Percentiles rank a stretch among this genome's conserved stretches.
phyloP scores from a whole-genome alignment of 805 yeast genomes.

The Candida sphagnicola region DNA sequence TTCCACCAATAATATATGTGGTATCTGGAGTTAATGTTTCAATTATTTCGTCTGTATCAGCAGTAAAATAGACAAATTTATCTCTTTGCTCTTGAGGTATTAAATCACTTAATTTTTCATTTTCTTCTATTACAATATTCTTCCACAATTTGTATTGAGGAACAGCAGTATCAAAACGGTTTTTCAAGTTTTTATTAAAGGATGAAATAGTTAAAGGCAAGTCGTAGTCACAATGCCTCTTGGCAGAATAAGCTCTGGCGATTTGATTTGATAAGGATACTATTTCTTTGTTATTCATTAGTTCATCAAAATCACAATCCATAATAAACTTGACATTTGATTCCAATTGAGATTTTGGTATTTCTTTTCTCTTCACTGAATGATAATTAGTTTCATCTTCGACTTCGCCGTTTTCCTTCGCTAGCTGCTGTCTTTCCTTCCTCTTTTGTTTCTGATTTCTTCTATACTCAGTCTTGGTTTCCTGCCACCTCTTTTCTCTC shows the following conservation, averaged over 20 bases:
- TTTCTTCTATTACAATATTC: constrained; percentile 48
- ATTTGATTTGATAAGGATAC: constrained; percentile 76
- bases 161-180: constrained; percentile 64
- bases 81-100: constrained; percentile 24
- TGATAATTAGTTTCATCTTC: constrained; percentile 31
- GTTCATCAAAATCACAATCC: constrained; percentile 88
- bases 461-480: constrained; percentile 57
- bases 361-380: constrained; percentile 22
- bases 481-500: constrained; percentile 57
- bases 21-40: constrained; percentile 60
- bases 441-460: constrained; percentile 54
- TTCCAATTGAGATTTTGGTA: constrained; percentile 41
- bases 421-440: constrained; percentile 29
- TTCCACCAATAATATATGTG: constrained; percentile 91
- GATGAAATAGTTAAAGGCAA: constrained; percentile 61
- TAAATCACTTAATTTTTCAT: constrained; percentile 25
- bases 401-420: constrained; percentile 16
- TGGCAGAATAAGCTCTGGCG: constrained; percentile 76
- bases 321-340: constrained; percentile 57
- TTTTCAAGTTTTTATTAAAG: constrained; percentile 60
- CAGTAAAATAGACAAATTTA: constrained; percentile 67
- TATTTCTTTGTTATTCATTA: constrained; percentile 73
- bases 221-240: constrained; percentile 54
- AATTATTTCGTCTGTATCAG: constrained; percentile 76
- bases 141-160: constrained; percentile 65